phyloP scores from a whole-genome alignment of 1,139 yeast genomes.

The Groenewaldozyma auringiensis region DNA sequence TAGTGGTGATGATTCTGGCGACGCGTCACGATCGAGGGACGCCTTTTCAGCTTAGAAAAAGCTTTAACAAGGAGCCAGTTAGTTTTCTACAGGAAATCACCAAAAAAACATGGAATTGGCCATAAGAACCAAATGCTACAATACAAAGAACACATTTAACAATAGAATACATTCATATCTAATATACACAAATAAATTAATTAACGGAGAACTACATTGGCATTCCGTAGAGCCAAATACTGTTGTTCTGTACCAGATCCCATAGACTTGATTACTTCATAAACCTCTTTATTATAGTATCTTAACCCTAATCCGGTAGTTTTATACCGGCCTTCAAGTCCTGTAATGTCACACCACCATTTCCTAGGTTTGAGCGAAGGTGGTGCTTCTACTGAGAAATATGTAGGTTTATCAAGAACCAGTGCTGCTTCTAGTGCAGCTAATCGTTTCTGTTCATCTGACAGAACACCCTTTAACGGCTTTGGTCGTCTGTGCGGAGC shows the following conservation, averaged over 20 bases:
- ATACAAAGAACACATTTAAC: too few relatives aligned
- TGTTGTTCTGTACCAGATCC: slow-evolving; percentile 93
- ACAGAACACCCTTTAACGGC: slow-evolving; percentile 63
- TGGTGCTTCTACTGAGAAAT: slow-evolving; percentile 60
- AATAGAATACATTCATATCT: too few relatives aligned
- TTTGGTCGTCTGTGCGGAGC: slow-evolving; percentile 59
- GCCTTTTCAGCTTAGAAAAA: too few relatives aligned
- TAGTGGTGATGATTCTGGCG: too few relatives aligned
- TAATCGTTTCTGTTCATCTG: slow-evolving; percentile 68
- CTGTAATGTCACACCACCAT: slow-evolving; percentile 91
- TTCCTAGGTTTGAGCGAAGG: slow-evolving; percentile 78
- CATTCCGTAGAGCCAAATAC: slow-evolving; percentile 79
- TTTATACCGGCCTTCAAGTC: slow-evolving; percentile 70
- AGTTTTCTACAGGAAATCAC: too few relatives aligned
- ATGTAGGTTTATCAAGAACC: slow-evolving; percentile 26
- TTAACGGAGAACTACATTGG: slow-evolving; percentile 69
- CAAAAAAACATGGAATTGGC: too few relatives aligned
- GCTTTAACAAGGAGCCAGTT: too few relatives aligned
- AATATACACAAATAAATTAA: too few relatives aligned
- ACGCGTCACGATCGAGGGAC: too few relatives aligned
- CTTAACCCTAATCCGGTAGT: slow-evolving; percentile 71
- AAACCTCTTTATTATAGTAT: slow-evolving; percentile 78
- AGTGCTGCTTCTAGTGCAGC: slow-evolving; percentile 10
- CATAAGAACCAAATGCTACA: too few relatives aligned
- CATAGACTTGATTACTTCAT: slow-evolving; percentile 68